Percentiles rank a stretch among this genome's conserved stretches.
Evolutionary conservation across 1,284 basidiomycete species (phyloP).

Genomic region (Mycena sp.): DNA sequence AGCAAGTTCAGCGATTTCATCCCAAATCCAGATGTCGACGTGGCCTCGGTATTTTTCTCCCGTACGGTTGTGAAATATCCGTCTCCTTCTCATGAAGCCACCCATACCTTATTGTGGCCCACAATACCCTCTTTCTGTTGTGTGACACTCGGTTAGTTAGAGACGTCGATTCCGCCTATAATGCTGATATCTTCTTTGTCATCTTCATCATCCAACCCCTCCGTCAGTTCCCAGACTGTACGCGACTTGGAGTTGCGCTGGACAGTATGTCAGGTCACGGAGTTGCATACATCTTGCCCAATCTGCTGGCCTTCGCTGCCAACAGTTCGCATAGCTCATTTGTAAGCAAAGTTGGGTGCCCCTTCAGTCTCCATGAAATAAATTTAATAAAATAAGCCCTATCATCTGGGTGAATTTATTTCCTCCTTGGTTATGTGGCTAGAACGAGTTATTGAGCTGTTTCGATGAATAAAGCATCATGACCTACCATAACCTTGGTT

Average conservation of each 20-base stretch:
- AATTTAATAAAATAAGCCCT: slow-evolving; percentile 71
- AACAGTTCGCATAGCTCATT: slow-evolving; percentile 61
- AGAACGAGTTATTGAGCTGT: not conserved
- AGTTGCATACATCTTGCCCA: not conserved
- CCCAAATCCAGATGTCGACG: no score
- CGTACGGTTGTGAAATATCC: no score
- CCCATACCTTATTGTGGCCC: no score
- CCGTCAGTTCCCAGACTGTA: slow-evolving; percentile 46
- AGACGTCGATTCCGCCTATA: no score
- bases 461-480: not conserved
- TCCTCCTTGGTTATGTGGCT: slow-evolving; percentile 52
- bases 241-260: slow-evolving; percentile 46
- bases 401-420: slow-evolving; percentile 73
- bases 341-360: slow-evolving; percentile 60
- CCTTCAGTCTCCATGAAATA: slow-evolving; percentile 64
- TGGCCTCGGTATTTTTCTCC: no score
- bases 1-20: no score
- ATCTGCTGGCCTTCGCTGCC: slow-evolving; percentile 59
- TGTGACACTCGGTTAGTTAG: no score
- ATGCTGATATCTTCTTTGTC: slow-evolving; percentile 46
- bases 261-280: slow-evolving; percentile 5
- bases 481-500: slow-evolving; percentile 48
- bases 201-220: slow-evolving; percentile 42
- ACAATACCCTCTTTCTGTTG: no score
- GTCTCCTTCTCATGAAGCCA: no score